Evolutionary conservation across 108 stramenopile species (phyloP), one percentile per base, ranked within the genome.

Genomic region (Cyclostephanos tholiformis): DNA sequence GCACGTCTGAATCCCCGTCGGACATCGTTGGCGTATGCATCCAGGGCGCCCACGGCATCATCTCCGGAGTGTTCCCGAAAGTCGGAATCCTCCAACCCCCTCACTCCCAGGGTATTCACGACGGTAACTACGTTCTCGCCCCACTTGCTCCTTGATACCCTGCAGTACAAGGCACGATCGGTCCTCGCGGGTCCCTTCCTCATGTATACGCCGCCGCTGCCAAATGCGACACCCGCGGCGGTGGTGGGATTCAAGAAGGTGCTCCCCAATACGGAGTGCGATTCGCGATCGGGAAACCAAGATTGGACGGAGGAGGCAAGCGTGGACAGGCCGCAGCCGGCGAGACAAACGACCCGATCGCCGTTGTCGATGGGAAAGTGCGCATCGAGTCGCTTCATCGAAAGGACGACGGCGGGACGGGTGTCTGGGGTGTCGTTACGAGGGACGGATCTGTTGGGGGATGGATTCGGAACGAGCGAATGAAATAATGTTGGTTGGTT

Each of bases 231-330:
- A 10, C 93, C 93, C 27, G 93, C 93, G 0, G 93, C 93, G 11
- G 91, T 89, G 12, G 89, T 92, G 32, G 93, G 93, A 63, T 95
- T 92, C 63, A 95, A 75, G 70, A 95, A 95, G 6, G 91, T 92
- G 36, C 85, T 87, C 2, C 93, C 93, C 10, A 95, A 71, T 44
- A 85, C 86, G 25, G 86, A 84, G 61, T 95, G 93, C 6, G 91
- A 88, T 76, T 95, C 93, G 16, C 93, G 85, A 52, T 87, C 87
- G 17, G 89, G 86, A 76, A 91, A 94, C 51, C 89, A 79, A 16
- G 77, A 56, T 8, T 71, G 29, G 22, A 91, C 60, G 25, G 78
- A 82, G 11, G 74, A 67, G 20, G 87, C 69, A 6, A 95, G 76
- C 5, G 83, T 77, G 20, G 88, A 88, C 43, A 95, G 83, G 9